A percentile compares a stretch with the other conserved stretches of the same genome.
phyloP scores from a whole-genome alignment of 345 rosid species.

The Mercurialis annua region DNA sequence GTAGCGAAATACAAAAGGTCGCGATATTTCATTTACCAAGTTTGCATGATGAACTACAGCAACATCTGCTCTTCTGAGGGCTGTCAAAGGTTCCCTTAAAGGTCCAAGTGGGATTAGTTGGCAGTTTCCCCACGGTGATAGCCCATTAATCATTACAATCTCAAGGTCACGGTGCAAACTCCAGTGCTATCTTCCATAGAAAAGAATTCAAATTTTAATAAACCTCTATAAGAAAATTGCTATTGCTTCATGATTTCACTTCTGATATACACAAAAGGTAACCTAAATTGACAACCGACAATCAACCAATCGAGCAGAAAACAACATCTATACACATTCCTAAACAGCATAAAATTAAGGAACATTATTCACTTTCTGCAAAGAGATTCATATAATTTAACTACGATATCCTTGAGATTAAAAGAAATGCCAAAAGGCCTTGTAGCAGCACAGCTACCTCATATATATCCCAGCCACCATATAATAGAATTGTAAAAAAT shows the following conservation, averaged over 20 bases:
- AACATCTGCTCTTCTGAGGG: slow-evolving; percentile 59
- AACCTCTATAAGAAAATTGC: slow-evolving; percentile 3
- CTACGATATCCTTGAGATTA: too few relatives aligned
- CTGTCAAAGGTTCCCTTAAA: slow-evolving; percentile 67
- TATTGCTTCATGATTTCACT: neutral
- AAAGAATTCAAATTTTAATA: slow-evolving; percentile 21
- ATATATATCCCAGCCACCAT: slow-evolving; percentile 4
- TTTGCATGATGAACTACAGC: slow-evolving; percentile 64
- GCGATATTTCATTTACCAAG: slow-evolving; percentile 40
- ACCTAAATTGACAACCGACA: neutral
- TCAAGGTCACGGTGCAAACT: slow-evolving; percentile 70
- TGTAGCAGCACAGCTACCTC: neutral
- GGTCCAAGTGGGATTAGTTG: slow-evolving; percentile 73
- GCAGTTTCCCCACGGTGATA: slow-evolving; percentile 75
- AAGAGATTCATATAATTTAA: neutral
- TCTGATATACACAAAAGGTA: neutral
- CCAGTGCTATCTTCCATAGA: slow-evolving; percentile 64
- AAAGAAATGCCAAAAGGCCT: neutral
- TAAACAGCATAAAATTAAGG: neutral
- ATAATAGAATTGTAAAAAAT: neutral
- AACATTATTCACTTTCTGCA: neutral
- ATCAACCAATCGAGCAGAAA: slow-evolving; percentile 2
- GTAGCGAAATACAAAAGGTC: neutral
- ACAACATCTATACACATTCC: neutral
- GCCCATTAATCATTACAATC: slow-evolving; percentile 78